Evolutionary conservation across 164 flowering plant species (phyloP).

Genomic region (Umbilicus rupestris): DNA sequence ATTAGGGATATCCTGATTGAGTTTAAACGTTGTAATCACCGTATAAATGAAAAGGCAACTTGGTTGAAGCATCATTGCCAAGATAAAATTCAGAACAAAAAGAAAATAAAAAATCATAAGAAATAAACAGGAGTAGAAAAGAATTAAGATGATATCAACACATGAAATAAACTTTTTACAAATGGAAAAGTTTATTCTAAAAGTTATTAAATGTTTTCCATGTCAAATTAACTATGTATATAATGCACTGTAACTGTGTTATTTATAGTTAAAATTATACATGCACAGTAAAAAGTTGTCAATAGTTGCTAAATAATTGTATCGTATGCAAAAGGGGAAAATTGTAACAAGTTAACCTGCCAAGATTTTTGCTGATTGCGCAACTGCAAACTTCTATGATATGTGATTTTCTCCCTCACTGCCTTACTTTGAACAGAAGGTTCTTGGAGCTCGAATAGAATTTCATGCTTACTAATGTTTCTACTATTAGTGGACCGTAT

Average conservation of each 20-base stretch:
- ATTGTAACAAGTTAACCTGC: conserved; percentile 46
- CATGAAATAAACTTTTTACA: no score
- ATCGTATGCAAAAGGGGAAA: neutral
- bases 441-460: conserved; percentile 62
- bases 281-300: no score
- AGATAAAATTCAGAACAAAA: neutral
- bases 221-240: neutral
- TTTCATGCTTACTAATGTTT: conserved; percentile 57
- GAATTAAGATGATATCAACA: no score
- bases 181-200: no score
- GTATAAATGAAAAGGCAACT: neutral
- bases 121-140: no score
- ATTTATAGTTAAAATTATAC: neutral
- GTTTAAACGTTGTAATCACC: neutral
- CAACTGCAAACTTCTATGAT: conserved; percentile 52
- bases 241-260: neutral
- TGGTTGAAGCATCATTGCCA: neutral
- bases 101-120: no score
- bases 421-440: conserved; percentile 31
- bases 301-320: neutral
- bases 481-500: conserved; percentile 52
- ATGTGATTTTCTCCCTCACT: conserved; percentile 46
- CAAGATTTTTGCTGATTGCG: conserved; percentile 59
- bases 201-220: neutral
- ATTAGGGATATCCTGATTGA: neutral